Base-by-base conservation (phyloP, 2,329 filamentous ascomycete genomes). In the Trichoderma gracile region DNA sequence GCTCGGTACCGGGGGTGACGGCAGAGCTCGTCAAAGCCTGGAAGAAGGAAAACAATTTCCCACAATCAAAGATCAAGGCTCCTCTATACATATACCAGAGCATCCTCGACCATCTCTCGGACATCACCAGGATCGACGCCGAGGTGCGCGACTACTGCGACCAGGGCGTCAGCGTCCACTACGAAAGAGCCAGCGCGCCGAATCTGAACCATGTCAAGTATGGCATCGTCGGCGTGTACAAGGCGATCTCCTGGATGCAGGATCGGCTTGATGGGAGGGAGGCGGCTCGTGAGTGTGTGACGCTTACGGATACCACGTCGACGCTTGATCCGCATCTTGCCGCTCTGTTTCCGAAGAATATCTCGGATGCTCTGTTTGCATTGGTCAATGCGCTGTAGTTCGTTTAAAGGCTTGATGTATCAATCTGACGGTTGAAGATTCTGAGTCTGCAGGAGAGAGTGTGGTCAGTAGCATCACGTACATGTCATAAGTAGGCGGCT, bases 61-160 rank as follows among this genome's bases (percentile, higher is more conserved):
- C 70, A 12, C 76, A 79, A 46, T 76, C 78, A 1, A 71, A 76
- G 0, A 82, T 82, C 0, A 68, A 75, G 33, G 80, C 82, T 66
- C 82, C 82, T 0, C 54, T 84, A 3, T 81, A 80, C 66, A 71
- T 81, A 1, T 84, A 85, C 70, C 83, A 85, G 68, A 78, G 80
- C 0, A 74, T 79, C 25, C 65, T 69, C 2, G 82, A 85, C 53
- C 76, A 82, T 64, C 70, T 82, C 60, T 79, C 76, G 10, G 70
- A 73, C 2, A 72, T 82, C 3, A 71, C 69, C 3, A 76, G 79
- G 19, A 82, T 78, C 3, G 81, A 84, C 59, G 71, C 64, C 0
- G 67, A 83, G 27, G 75, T 83, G 0, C 63, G 72, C 0, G 68
- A 71, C 17, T 82, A 79, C 63, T 84, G 82, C 65, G 67, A 63